Base-by-base conservation (phyloP, 805 yeast genomes). In the Kazachstania viticola region DNA sequence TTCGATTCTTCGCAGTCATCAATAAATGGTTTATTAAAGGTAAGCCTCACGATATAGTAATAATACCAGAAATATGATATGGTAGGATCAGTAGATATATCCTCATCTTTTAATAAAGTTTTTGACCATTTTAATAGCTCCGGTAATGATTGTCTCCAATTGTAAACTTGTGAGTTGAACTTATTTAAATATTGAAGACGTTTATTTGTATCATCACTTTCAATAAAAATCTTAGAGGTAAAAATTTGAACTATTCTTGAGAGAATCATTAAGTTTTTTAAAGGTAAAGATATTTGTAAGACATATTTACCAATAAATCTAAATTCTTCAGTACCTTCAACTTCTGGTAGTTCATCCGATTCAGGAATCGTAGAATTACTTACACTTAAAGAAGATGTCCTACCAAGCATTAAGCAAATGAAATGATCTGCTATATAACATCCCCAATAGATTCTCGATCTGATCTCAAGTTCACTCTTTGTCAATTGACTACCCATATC, bases 381-480 rank as follows among this genome's bases (percentile, higher is more conserved):
- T 30, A 69, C 60, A 43, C 73, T 69, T 31, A 75, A 49, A 1
- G 67, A 53, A 0, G 76, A 65, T 0, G 79, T 77, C 31, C 79
- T 54, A 3, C 82, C 82, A 29, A 73, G 51, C 30, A 73, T 56
- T 23, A 74, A 53, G 45, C 77, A 68, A 22, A 74, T 70, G 42
- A 74, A 69, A 46, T 73, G 79, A 48, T 75, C 82, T 2, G 75
- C 76, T 35, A 74, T 56, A 48, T 68, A 75, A 30, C 75, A 66
- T 3, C 81, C 81, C 82, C 82, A 75, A 46, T 70, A 71, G 9
- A 75, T 69, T 36, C 82, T 56, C 30, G 73, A 65, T 36, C 79
- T 60, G 33, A 75, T 71, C 25, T 67, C 71, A 13, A 68, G 59
- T 40, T 73, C 76, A 30, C 73, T 61, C 21, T 65, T 61, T n/a